Evolutionary conservation across 2,329 filamentous ascomycete species (phyloP).

Genomic region (Diatrype stigma): DNA sequence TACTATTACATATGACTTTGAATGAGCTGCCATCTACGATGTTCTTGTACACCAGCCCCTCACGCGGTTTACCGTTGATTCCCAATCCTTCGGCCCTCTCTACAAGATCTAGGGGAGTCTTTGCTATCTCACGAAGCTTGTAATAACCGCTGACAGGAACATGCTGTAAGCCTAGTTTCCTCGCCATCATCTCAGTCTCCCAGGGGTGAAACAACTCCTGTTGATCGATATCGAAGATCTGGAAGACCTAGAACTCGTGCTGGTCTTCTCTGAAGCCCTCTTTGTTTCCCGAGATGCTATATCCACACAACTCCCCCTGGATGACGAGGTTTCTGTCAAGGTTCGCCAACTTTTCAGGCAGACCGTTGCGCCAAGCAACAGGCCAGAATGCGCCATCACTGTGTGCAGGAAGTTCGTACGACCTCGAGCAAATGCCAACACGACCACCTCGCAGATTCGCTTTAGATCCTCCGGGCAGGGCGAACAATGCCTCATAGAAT

Average conservation of each 20-base stretch:
- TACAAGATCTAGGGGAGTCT: slow-evolving; percentile 13
- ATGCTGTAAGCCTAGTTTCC: slow-evolving; percentile 13
- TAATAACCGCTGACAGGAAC: slow-evolving; percentile 22
- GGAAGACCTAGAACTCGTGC: slow-evolving; percentile 23
- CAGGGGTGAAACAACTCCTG: slow-evolving; percentile 10
- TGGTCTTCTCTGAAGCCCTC: slow-evolving; percentile 15
- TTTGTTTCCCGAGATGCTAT: slow-evolving; percentile 20
- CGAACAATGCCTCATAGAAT: neutral
- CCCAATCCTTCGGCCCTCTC: slow-evolving; percentile 15
- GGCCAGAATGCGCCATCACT: slow-evolving; percentile 18
- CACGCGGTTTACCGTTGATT: slow-evolving; percentile 2
- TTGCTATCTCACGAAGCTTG: slow-evolving; percentile 14
- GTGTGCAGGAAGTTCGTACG: slow-evolving; percentile 17
- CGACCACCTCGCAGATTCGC: slow-evolving; percentile 15
- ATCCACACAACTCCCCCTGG: slow-evolving; percentile 29
- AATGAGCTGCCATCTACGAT: slow-evolving; percentile 18
- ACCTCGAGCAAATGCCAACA: slow-evolving; percentile 27
- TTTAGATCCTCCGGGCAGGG: neutral
- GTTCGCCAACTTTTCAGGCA: slow-evolving; percentile 17
- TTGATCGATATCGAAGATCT: slow-evolving; percentile 21
- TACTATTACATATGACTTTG: slow-evolving; percentile 21
- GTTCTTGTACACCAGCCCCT: slow-evolving; percentile 27
- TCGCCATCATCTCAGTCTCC: slow-evolving; percentile 8
- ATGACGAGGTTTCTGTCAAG: slow-evolving; percentile 19
- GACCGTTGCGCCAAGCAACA: slow-evolving; percentile 13